phyloP scores from a whole-genome alignment of 768 basidiomycete species.

The Lactarius sp. region DNA sequence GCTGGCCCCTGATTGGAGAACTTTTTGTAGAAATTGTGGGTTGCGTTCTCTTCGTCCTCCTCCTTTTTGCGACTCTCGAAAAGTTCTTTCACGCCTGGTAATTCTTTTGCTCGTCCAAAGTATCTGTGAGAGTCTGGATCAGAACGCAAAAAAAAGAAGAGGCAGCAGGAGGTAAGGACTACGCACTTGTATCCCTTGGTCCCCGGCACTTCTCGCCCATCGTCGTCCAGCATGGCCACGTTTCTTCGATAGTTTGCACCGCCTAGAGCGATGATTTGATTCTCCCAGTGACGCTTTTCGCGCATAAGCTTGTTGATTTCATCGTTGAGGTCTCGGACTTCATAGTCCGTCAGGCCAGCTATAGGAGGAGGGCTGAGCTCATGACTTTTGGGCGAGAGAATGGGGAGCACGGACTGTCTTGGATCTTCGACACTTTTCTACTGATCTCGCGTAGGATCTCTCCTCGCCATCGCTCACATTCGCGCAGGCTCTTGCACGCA shows the following conservation, averaged over 20 bases:
- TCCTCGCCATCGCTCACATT: constrained; percentile 94
- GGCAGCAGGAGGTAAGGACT: too few relatives aligned
- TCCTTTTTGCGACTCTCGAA: constrained; percentile 83
- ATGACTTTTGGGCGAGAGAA: not conserved
- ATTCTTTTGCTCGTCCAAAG: constrained; percentile 93
- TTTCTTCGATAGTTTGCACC: constrained; percentile 95
- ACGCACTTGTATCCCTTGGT: constrained; percentile 94
- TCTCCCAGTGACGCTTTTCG: constrained; percentile 97
- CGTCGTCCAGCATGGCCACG: constrained; percentile 90
- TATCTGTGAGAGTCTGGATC: constrained; percentile 50
- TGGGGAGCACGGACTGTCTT: constrained; percentile 62
- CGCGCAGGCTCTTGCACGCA: constrained; percentile 83
- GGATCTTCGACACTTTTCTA: constrained; percentile 95
- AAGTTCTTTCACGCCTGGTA: constrained; percentile 94
- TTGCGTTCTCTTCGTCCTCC: constrained; percentile 83
- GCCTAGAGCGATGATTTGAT: constrained; percentile 92
- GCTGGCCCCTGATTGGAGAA: constrained; percentile 82
- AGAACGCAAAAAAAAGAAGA: not conserved
- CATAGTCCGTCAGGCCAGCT: constrained; percentile 94
- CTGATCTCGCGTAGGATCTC: constrained; percentile 94
- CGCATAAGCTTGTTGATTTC: constrained; percentile 95
- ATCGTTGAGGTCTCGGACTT: constrained; percentile 93
- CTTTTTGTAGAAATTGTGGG: constrained; percentile 73
- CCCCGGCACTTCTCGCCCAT: constrained; percentile 93
- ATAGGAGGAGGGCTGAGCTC: constrained; percentile 2